Conservation (phyloP, 352 stramenopile species). For the Saprolegnia parasitica region DNA sequence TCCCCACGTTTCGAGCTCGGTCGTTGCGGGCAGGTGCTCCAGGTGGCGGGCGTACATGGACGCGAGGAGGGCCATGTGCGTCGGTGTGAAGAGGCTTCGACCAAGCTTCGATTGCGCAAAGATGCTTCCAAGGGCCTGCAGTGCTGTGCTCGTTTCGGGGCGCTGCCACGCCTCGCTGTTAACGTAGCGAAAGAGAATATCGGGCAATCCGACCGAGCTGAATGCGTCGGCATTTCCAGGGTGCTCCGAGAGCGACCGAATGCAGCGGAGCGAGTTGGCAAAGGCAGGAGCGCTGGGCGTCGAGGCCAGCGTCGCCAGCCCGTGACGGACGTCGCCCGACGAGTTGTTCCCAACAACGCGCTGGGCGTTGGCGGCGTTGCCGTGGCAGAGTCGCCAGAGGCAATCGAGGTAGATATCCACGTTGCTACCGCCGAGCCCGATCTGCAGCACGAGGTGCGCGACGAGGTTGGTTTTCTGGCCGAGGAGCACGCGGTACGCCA, state of each 20-base stretch:
- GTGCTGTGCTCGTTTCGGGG: neutral
- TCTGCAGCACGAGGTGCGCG: neutral
- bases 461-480: slow-evolving; percentile 8
- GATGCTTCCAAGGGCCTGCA: slow-evolving; percentile 4
- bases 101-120: neutral
- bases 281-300: neutral
- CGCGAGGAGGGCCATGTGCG: neutral
- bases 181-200: neutral
- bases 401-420: slow-evolving; percentile 6
- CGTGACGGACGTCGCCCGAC: neutral
- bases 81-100: neutral
- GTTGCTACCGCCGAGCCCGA: neutral
- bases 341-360: neutral
- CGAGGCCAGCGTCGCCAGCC: neutral
- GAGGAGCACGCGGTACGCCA: slow-evolving; percentile 4
- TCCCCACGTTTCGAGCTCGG: neutral
- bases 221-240: neutral
- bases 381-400: slow-evolving; percentile 24
- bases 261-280: neutral
- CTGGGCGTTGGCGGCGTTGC: slow-evolving; percentile 4
- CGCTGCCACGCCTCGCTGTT: neutral
- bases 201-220: neutral
- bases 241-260: slow-evolving; percentile 12
- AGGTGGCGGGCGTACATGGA: neutral
- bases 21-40: neutral